Percentiles rank a stretch among this genome's conserved stretches.
phyloP scores from a whole-genome alignment of 1,284 basidiomycete species.

The Fomitopsis palustris region DNA sequence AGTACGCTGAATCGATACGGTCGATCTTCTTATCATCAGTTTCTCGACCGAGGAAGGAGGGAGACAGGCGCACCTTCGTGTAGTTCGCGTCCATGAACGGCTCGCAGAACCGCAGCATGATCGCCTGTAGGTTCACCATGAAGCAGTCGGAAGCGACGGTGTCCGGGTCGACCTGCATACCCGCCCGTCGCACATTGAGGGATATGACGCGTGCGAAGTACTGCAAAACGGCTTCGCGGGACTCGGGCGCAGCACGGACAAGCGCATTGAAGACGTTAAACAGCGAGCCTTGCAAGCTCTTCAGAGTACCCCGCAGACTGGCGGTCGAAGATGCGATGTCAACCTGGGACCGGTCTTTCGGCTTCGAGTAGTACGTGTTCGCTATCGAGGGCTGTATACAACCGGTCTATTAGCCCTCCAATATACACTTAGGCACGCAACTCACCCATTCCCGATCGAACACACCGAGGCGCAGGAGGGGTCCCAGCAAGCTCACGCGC shows the following conservation, averaged over 20 bases:
- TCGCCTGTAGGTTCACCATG: conserved; percentile 86
- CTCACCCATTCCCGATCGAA: conserved; percentile 87
- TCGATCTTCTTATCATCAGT: conserved; percentile 56
- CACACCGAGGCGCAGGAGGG: conserved; percentile 76
- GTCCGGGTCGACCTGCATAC: conserved; percentile 85
- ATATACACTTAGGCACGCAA: conserved; percentile 9
- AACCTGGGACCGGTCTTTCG: conserved; percentile 66
- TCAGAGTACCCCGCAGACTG: conserved; percentile 79
- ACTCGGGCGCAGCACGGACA: conserved; percentile 77
- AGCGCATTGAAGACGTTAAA: conserved; percentile 90
- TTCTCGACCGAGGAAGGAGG: background rate
- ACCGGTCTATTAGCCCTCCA: conserved; percentile 2
- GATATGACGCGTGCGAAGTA: conserved; percentile 77
- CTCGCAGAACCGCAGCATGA: conserved; percentile 87
- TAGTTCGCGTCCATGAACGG: conserved; percentile 95
- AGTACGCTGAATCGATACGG: conserved; percentile 86
- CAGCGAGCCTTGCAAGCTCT: conserved; percentile 77
- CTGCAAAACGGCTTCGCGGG: conserved; percentile 82
- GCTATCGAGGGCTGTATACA: conserved; percentile 69
- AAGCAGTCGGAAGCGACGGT: conserved; percentile 92
- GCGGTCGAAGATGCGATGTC: conserved; percentile 85
- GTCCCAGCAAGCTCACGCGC: conserved; percentile 69
- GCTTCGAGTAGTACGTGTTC: conserved; percentile 80
- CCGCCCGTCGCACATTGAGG: conserved; percentile 84
- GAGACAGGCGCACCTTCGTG: conserved; percentile 60